These are phyloP conservation scores for Nothopassalora personata DNA, from an alignment of 2,329 filamentous ascomycete species.

Conservation along the genomic window DNA sequence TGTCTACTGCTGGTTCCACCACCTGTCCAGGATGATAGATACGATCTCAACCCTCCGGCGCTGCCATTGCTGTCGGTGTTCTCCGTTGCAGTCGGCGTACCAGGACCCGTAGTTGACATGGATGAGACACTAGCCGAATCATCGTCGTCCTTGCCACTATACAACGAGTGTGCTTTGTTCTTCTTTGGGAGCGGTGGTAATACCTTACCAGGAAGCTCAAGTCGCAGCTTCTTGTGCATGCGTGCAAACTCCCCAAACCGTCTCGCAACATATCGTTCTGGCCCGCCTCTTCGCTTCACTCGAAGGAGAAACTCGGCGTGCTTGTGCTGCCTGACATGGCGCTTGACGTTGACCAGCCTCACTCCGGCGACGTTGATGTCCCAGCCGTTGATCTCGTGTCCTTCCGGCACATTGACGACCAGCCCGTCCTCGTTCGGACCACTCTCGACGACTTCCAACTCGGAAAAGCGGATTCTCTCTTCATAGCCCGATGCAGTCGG, in stretches of 20 bases:
- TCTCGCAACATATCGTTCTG: slow-evolving; percentile 74
- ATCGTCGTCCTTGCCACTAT: slow-evolving; percentile 51
- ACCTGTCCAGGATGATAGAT: slow-evolving; percentile 35
- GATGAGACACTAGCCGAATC: slow-evolving; percentile 82
- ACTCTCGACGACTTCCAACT: slow-evolving; percentile 93
- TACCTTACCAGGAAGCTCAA: slow-evolving; percentile 85
- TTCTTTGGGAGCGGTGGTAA: slow-evolving; percentile 83
- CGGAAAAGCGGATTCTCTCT: slow-evolving; percentile 91
- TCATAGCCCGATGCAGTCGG: slow-evolving; percentile 95
- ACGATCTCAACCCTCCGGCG: slow-evolving; percentile 40
- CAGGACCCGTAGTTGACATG: slow-evolving; percentile 61
- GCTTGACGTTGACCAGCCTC: slow-evolving; percentile 71
- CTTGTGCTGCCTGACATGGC: slow-evolving; percentile 82
- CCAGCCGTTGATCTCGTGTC: slow-evolving; percentile 91
- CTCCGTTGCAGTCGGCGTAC: slow-evolving; percentile 21
- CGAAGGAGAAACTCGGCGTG: slow-evolving; percentile 91
- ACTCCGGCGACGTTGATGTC: slow-evolving; percentile 94
- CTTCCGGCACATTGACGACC: slow-evolving; percentile 80
- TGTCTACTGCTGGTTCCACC: slow-evolving; percentile 31
- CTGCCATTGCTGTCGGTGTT: slow-evolving; percentile 12
- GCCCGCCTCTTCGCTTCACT: slow-evolving; percentile 69
- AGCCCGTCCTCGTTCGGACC: slow-evolving; percentile 88
- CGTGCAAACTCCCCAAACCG: slow-evolving; percentile 83
- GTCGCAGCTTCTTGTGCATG: slow-evolving; percentile 71
- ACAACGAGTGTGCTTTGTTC: slow-evolving; percentile 73